A percentile compares a stretch with the other conserved stretches of the same genome.
These are phyloP conservation scores for Aspergillus flavus DNA, from an alignment of 2,329 filamentous ascomycete genomes.

Conservation along the genomic window DNA sequence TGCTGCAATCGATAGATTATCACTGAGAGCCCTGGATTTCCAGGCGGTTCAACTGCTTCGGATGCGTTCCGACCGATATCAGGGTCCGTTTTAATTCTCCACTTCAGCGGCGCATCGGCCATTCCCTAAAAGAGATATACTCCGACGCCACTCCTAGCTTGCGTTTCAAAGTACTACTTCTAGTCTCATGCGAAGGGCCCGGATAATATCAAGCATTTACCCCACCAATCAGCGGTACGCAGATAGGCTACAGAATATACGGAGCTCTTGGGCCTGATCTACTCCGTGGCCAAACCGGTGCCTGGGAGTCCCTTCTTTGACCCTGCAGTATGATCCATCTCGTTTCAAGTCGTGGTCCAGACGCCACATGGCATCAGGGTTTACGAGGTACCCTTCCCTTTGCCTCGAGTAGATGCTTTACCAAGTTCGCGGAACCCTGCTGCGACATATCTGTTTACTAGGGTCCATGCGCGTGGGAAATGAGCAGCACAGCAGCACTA, in stretches of 20 bases:
- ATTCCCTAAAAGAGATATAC: not conserved
- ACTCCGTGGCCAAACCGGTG: not conserved
- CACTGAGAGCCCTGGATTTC: not conserved
- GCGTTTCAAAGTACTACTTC: not conserved
- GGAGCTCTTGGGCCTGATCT: not conserved
- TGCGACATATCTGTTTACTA: not conserved
- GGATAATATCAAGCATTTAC: not conserved
- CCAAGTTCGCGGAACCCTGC: not conserved
- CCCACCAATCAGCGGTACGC: not conserved
- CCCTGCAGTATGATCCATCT: not conserved
- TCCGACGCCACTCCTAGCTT: not conserved
- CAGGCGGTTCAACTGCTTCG: not conserved
- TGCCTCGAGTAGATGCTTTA: not conserved
- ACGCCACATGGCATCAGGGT: not conserved
- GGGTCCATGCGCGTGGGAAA: not conserved
- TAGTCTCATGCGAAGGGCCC: not conserved
- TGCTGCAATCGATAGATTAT: not conserved
- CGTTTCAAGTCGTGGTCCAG: not conserved
- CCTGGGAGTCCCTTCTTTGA: not conserved
- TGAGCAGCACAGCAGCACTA: not conserved
- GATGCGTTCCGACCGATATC: constrained; percentile 1
- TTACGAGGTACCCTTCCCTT: not conserved
- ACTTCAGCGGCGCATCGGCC: constrained; percentile 3
- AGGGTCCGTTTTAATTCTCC: not conserved
- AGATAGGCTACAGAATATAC: not conserved